Percentiles rank a stretch among this genome's conserved stretches.
Conservation (phyloP, 352 stramenopile genomes). For the Pythium rishiriense region DNA sequence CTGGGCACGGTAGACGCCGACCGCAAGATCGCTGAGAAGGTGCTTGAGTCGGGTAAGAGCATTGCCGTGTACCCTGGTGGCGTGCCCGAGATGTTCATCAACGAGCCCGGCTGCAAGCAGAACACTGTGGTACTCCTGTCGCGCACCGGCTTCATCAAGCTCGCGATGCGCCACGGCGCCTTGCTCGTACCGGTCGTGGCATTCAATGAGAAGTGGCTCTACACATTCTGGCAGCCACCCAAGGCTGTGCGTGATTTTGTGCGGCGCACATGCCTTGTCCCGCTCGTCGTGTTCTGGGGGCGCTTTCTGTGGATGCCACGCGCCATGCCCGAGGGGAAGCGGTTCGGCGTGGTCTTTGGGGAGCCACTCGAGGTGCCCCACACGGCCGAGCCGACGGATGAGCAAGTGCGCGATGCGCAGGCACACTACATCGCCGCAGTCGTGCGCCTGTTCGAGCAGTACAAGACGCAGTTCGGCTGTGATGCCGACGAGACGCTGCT, state of each 20-base stretch:
- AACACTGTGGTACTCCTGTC: conserved; percentile 72
- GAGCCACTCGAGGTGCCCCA: conserved; percentile 60
- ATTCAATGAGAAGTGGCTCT: conserved; percentile 77
- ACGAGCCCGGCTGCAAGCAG: conserved; percentile 56
- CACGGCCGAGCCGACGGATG: conserved; percentile 54
- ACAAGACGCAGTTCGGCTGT: conserved; percentile 69
- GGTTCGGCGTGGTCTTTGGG: conserved; percentile 71
- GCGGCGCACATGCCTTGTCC: conserved; percentile 61
- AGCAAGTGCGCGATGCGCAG: conserved; percentile 50
- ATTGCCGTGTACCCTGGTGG: conserved; percentile 71
- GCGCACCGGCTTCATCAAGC: conserved; percentile 71
- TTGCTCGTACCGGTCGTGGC: conserved; percentile 74
- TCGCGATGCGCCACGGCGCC: conserved; percentile 68
- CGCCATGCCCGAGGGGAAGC: conserved; percentile 51
- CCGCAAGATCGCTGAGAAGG: conserved; percentile 61
- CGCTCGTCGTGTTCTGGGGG: conserved; percentile 74
- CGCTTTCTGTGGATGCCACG: conserved; percentile 75
- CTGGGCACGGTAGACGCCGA: conserved; percentile 67
- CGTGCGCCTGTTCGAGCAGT: conserved; percentile 56
- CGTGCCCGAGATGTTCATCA: conserved; percentile 73
- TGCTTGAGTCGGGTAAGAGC: conserved; percentile 59
- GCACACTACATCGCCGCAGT: conserved; percentile 54
- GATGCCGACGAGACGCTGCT: conserved; percentile 67
- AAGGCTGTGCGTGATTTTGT: conserved; percentile 50
- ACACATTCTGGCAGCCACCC: conserved; percentile 72